Percentiles rank a stretch among this genome's conserved stretches.
phyloP scores from a whole-genome alignment of 1,284 basidiomycete species.

The Leccinum discolor region DNA sequence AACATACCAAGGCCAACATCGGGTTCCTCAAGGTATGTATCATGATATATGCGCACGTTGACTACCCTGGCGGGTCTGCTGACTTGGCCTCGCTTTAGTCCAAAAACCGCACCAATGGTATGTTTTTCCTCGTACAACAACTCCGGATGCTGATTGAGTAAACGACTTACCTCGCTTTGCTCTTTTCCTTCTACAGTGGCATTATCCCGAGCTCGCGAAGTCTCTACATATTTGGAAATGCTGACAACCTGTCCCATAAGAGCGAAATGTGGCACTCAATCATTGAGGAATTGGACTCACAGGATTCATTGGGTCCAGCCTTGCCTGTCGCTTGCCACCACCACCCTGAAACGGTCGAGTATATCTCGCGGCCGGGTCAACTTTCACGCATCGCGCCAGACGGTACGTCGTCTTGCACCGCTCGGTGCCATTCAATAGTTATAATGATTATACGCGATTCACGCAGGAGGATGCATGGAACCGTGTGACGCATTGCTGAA shows the following conservation, averaged over 20 bases:
- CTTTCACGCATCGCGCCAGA: constrained; percentile 59
- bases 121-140: not conserved
- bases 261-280: constrained; percentile 64
- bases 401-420: constrained; percentile 33
- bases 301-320: constrained; percentile 48
- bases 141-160: not conserved
- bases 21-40: constrained; percentile 57
- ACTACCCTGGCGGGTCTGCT: not conserved
- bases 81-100: constrained; percentile 37
- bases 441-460: not conserved
- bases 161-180: not conserved
- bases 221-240: constrained; percentile 72
- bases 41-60: constrained; percentile 31
- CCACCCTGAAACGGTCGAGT: constrained; percentile 47
- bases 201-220: constrained; percentile 72
- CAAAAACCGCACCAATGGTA: constrained; percentile 55
- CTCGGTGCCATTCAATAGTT: not conserved
- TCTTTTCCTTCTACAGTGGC: constrained; percentile 48
- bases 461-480: constrained; percentile 61
- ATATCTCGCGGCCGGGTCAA: constrained; percentile 52
- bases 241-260: constrained; percentile 44
- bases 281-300: constrained; percentile 52
- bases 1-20: constrained; percentile 42
- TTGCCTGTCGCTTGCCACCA: constrained; percentile 58
- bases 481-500: constrained; percentile 55